These are phyloP conservation scores for Centella asiatica DNA, from an alignment of 129 eudicot genomes.

Conservation along the genomic window DNA sequence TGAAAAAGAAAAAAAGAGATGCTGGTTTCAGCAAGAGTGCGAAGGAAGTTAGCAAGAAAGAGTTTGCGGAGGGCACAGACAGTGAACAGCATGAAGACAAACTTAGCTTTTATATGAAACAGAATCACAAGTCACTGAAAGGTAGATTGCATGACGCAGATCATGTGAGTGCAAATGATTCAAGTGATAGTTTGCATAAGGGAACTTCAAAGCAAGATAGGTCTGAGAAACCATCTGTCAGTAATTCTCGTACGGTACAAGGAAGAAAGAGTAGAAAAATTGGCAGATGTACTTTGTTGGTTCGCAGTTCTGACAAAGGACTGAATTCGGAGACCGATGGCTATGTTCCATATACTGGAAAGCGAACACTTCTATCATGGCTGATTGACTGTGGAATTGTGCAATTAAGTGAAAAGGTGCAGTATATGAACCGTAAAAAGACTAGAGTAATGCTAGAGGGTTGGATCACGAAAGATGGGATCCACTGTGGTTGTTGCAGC, in stretches of 20 bases:
- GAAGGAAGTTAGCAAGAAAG: constrained; percentile 29
- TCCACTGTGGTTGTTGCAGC: constrained; percentile 92
- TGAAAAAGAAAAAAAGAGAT: constrained; percentile 72
- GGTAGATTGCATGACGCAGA: constrained; percentile 27
- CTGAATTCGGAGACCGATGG: constrained; percentile 46
- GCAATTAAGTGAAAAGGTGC: constrained; percentile 61
- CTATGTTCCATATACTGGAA: constrained; percentile 66
- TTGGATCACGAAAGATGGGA: constrained; percentile 87
- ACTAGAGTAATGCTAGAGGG: constrained; percentile 84
- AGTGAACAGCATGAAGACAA: constrained; percentile 36
- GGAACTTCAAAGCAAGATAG: constrained; percentile 25
- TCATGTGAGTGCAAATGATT: constrained; percentile 38
- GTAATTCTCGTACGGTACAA: constrained; percentile 33
- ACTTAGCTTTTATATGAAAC: constrained; percentile 33
- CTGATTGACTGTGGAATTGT: constrained; percentile 65
- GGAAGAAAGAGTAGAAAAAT: constrained; percentile 54
- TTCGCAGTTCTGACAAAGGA: constrained; percentile 60
- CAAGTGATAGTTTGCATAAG: constrained; percentile 25
- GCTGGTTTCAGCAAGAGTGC: constrained; percentile 28
- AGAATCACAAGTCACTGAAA: constrained; percentile 32
- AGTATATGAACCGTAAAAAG: constrained; percentile 72
- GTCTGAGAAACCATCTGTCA: constrained; percentile 21
- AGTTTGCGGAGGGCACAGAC: constrained; percentile 27
- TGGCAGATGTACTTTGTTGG: constrained; percentile 71
- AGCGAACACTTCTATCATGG: constrained; percentile 76